Conservation (phyloP, 192 early-diverging fungal species). For the Bifiguratus adelaidae region DNA sequence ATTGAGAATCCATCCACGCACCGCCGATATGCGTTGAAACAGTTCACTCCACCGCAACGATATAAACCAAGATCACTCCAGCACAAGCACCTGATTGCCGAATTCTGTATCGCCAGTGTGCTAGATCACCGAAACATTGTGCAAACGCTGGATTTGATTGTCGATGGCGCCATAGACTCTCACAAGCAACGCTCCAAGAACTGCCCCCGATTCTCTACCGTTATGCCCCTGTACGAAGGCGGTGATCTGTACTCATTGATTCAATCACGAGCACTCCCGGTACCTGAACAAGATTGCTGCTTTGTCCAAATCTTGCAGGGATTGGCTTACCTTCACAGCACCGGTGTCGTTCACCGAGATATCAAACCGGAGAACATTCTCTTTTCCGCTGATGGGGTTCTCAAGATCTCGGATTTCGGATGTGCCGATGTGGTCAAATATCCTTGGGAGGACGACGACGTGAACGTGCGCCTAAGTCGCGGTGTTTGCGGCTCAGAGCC, state of each 20-base stretch:
- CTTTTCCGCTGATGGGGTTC: slow-evolving; percentile 55
- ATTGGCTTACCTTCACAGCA: slow-evolving; percentile 78
- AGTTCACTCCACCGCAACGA: too few relatives aligned
- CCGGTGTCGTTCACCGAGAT: slow-evolving; percentile 89
- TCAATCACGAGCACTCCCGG: too few relatives aligned
- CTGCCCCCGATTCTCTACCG: too few relatives aligned
- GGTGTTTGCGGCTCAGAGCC: slow-evolving; percentile 89
- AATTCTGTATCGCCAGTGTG: slow-evolving; percentile 74
- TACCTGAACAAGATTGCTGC: slow-evolving; percentile 86
- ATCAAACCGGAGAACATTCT: slow-evolving; percentile 84
- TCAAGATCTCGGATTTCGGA: slow-evolving; percentile 98
- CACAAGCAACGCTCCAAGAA: too few relatives aligned
- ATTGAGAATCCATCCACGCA: too few relatives aligned
- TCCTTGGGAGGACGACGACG: slow-evolving; percentile 72
- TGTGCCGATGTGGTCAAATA: slow-evolving; percentile 86
- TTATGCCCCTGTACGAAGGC: too few relatives aligned
- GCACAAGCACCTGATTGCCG: slow-evolving; percentile 40
- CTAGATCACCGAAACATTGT: slow-evolving; percentile 70
- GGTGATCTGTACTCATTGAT: too few relatives aligned
- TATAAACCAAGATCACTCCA: too few relatives aligned
- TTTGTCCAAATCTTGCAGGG: slow-evolving; percentile 88
- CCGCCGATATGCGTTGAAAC: too few relatives aligned
- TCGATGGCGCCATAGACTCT: too few relatives aligned
- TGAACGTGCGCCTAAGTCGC: slow-evolving; percentile 50
- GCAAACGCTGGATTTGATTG: slow-evolving; percentile 65